Conservation (phyloP, 306 rosid species). For the Sindora glabra region DNA sequence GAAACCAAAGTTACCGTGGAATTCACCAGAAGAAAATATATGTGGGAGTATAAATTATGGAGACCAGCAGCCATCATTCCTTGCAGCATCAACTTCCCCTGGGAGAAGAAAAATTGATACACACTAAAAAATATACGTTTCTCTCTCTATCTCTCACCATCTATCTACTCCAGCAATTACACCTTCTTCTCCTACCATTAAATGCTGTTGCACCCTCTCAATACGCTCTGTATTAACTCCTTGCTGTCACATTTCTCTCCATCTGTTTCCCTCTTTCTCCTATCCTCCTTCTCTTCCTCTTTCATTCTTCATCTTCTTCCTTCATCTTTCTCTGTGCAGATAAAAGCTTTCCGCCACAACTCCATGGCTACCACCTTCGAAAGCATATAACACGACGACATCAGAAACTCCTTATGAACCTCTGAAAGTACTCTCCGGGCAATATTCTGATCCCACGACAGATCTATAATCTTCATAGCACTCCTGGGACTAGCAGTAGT, state of each 20-base stretch:
- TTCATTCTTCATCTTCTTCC: constrained; percentile 20
- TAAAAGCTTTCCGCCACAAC: background rate
- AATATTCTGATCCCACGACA: constrained; percentile 2
- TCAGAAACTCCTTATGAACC: constrained; percentile 12
- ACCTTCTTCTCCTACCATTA: constrained; percentile 70
- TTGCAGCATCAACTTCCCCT: constrained; percentile 28
- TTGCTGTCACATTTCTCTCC: constrained; percentile 50
- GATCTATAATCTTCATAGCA: constrained; percentile 34
- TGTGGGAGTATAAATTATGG: too few species aligned
- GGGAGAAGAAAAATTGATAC: constrained; percentile 15
- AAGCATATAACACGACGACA: too few species aligned
- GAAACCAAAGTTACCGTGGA: too few species aligned
- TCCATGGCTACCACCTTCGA: too few species aligned
- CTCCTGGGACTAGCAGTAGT: too few species aligned
- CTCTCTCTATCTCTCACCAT: constrained; percentile 19
- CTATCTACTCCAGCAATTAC: constrained; percentile 52
- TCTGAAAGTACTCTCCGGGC: background rate
- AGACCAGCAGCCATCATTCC: constrained; percentile 73
- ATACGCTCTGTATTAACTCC: constrained; percentile 93
- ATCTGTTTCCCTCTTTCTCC: constrained; percentile 34
- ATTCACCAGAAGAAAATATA: too few species aligned
- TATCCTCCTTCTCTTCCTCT: constrained; percentile 21
- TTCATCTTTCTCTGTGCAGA: background rate
- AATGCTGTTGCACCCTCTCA: constrained; percentile 99
- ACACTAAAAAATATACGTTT: constrained; percentile 1